Base-by-base conservation (phyloP, 2,329 filamentous ascomycete species). In the Verticillium zaregamsianum region DNA sequence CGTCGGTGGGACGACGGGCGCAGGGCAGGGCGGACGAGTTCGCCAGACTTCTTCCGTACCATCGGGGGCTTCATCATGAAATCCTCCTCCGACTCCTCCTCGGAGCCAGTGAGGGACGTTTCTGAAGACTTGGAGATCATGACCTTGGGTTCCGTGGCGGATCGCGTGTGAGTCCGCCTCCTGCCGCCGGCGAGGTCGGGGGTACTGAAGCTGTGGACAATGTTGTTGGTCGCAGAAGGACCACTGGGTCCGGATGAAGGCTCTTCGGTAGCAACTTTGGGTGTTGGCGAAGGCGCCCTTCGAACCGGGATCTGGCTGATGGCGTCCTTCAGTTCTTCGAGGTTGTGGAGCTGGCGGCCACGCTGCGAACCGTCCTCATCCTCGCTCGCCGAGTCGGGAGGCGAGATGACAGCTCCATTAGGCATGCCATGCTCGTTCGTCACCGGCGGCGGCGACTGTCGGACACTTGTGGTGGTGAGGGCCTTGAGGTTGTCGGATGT, bases 1-100 rank as follows among this genome's bases (percentile, higher is more conserved):
- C 95, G 86, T 66, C 92, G 85, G 66, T 86, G 85, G n/a, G 90
- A 91, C 14, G 91, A 82, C 45, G 90, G 87, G 58, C 95, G 88
- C 59, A 99, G 84, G 23, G 95, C 95, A 14, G 95, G 95, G 69
- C 95, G 89, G 62, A 99, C 95, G 39, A 99, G 84, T 77, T 99
- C 95, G 37, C 95, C 95, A 45, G 95, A 98, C 83, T 99, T 99
- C 81, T 99, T 99, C 70, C 95, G 89, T 12, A 99, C 88, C 87
- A 98, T 96, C 60, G 88, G 88, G n/a, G 93, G 93, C 77, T 95
- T 96, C 69, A 79, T 82, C 65, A 73, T 75, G 64, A 84, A 69
- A 61, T 89, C 78, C 74, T 86, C 77, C 70, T 83, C 89, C 66
- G 76, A 85, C 71, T 89, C 88, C 64, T 91, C 87, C 57, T 89